phyloP scores from a whole-genome alignment of 805 yeast genomes.

The Torulaspora gathmanii region DNA sequence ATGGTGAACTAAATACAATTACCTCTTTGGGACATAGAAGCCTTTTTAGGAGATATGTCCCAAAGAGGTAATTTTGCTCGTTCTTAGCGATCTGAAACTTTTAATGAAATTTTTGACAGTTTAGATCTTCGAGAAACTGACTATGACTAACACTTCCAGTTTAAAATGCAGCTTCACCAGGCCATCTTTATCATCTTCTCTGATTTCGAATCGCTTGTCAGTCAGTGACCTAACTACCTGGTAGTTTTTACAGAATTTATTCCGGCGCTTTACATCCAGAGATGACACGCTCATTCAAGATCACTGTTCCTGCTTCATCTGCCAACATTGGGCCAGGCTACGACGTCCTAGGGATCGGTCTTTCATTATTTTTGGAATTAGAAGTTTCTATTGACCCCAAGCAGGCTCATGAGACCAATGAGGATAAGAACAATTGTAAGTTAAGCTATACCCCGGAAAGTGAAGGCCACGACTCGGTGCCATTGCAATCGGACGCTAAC shows the following conservation, averaged over 20 bases:
- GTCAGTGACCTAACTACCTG: background rate
- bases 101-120: background rate
- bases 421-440: constrained; percentile 64
- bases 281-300: constrained; percentile 44
- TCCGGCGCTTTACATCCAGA: background rate
- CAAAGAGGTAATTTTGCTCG: background rate
- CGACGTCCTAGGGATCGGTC: constrained; percentile 91
- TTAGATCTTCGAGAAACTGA: background rate
- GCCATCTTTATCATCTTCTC: too few species aligned
- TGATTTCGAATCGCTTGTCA: too few species aligned
- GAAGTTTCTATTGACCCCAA: constrained; percentile 59
- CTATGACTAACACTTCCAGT: too few species aligned
- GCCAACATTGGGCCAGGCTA: constrained; percentile 99
- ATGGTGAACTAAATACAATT: background rate
- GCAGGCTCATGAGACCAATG: constrained; percentile 42
- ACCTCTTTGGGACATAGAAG: background rate
- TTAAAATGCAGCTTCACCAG: too few species aligned
- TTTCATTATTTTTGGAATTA: constrained; percentile 67
- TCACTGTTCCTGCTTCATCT: constrained; percentile 90
- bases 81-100: constrained; percentile 1
- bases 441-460: constrained; percentile 63
- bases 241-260: background rate
- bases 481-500: constrained; percentile 70
- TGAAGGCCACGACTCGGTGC: constrained; percentile 79
- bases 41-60: background rate